These are phyloP conservation scores for Salicornia ramosissima DNA, from an alignment of 148 eudicot genomes.

Conservation along the genomic window DNA sequence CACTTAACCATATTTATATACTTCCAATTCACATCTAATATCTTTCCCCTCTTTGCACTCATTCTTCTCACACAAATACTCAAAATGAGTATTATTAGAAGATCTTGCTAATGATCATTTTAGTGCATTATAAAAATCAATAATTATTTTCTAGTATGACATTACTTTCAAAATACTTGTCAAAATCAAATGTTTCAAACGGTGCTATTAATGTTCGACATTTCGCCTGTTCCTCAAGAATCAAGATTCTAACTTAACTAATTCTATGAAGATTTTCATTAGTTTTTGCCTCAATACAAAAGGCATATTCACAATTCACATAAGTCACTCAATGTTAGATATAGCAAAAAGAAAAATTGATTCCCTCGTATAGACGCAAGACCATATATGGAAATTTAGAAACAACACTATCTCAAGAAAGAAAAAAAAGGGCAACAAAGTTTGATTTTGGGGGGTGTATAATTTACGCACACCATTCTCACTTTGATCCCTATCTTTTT, in stretches of 20 bases:
- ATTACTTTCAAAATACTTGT: too few relatives aligned
- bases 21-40: background rate
- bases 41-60: background rate
- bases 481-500: conserved; percentile 11
- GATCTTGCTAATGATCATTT: too few relatives aligned
- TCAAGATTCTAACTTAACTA: too few relatives aligned
- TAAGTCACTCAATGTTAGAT: conserved; percentile 11
- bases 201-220: too few relatives aligned
- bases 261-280: too few relatives aligned
- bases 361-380: conserved; percentile 25
- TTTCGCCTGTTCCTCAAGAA: too few relatives aligned
- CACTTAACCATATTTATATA: background rate
- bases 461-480: conserved; percentile 16
- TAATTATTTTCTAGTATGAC: too few relatives aligned
- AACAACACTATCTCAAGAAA: conserved; percentile 15
- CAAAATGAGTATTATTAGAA: too few relatives aligned
- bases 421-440: background rate
- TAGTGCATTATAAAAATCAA: too few relatives aligned
- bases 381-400: conserved; percentile 7
- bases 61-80: background rate
- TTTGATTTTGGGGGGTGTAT: background rate
- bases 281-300: too few relatives aligned
- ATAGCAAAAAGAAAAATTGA: conserved; percentile 13
- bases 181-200: too few relatives aligned
- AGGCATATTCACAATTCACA: background rate